phyloP scores from a whole-genome alignment of 2,329 filamentous ascomycete species.

The Sporothrix pseudoabietina region DNA sequence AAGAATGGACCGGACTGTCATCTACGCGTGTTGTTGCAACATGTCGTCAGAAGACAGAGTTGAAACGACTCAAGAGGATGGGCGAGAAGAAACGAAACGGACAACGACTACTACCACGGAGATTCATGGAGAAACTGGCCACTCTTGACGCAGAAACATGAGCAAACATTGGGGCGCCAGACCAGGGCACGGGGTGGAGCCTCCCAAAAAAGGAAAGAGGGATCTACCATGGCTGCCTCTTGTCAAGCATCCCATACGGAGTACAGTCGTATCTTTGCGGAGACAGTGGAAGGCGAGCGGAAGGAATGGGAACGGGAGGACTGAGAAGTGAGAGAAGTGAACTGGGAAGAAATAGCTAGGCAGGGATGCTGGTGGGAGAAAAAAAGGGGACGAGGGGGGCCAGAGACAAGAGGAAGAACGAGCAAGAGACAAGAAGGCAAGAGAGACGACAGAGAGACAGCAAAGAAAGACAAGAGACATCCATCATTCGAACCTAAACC shows the following conservation, averaged over 20 bases:
- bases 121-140: not conserved
- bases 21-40: not conserved
- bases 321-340: not conserved
- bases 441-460: not conserved
- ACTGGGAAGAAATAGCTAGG: not conserved
- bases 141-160: not conserved
- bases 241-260: not conserved
- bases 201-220: slow-evolving; percentile 18
- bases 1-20: not conserved
- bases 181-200: not conserved
- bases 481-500: not conserved
- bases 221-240: slow-evolving; percentile 14
- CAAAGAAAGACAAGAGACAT: not conserved
- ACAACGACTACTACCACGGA: not conserved
- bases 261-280: slow-evolving; percentile 8
- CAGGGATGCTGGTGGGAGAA: slow-evolving; percentile 3
- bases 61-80: not conserved
- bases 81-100: not conserved
- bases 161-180: not conserved
- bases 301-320: not conserved
- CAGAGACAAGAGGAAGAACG: not conserved
- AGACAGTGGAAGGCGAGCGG: not conserved
- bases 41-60: not conserved
- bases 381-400: not conserved
- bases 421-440: not conserved